Evolutionary conservation across 2,329 filamentous ascomycete species (phyloP).

Genomic region (Stagonosporopsis cucurbitacearum): DNA sequence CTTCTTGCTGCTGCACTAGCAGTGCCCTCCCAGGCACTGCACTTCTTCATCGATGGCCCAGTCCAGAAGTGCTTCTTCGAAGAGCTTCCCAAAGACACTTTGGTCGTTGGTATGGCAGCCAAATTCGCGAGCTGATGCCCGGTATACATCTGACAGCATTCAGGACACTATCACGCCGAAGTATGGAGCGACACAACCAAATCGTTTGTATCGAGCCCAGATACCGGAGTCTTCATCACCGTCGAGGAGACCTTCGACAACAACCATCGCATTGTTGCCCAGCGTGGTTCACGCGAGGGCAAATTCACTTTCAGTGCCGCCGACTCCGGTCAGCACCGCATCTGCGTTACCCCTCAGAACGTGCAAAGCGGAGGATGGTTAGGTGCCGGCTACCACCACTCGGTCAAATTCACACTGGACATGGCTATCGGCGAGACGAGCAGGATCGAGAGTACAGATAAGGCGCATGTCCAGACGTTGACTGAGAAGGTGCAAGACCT

Average conservation of each 20-base stretch:
- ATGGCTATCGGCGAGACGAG: conserved; percentile 93
- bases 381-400: conserved; percentile 69
- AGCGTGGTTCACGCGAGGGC: conserved; percentile 76
- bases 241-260: conserved; percentile 98
- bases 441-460: conserved; percentile 91
- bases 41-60: conserved; percentile 92
- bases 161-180: conserved; percentile 84
- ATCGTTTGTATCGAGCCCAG: conserved; percentile 74
- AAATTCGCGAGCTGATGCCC: background rate
- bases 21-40: conserved; percentile 77
- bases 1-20: conserved; percentile 68
- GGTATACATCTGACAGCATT: conserved; percentile 15
- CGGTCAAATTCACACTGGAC: conserved; percentile 84
- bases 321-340: conserved; percentile 91
- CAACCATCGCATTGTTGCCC: conserved; percentile 92
- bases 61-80: conserved; percentile 96
- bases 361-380: conserved; percentile 77
- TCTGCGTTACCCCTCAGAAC: conserved; percentile 90
- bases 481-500: conserved; percentile 87
- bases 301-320: conserved; percentile 96
- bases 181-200: conserved; percentile 77
- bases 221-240: conserved; percentile 84
- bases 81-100: conserved; percentile 94
- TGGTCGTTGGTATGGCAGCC: conserved; percentile 76
- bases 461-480: conserved; percentile 89